Evolutionary conservation across 805 yeast species (phyloP).

Genomic region (Saccharomycopsis sp.): DNA sequence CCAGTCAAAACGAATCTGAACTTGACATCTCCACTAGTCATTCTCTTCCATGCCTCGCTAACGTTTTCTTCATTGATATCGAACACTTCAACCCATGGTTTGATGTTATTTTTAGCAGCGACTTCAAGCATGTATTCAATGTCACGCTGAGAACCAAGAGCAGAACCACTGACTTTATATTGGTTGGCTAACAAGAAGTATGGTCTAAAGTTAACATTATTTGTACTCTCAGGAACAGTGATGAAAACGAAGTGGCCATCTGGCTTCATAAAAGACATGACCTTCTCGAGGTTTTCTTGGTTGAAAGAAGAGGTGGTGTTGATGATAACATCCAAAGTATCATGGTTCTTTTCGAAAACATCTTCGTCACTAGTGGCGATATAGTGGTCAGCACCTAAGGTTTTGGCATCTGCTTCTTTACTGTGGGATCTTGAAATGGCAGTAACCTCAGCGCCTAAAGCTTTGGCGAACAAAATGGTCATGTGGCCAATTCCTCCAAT

Average conservation of each 20-base stretch:
- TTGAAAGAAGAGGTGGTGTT: slow-evolving; percentile 37
- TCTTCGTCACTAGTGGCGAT: slow-evolving; percentile 41
- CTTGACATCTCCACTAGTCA: slow-evolving; percentile 43
- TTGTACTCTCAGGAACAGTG: slow-evolving; percentile 18
- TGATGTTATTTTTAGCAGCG: slow-evolving; percentile 40
- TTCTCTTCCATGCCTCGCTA: slow-evolving; percentile 40
- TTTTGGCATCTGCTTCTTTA: slow-evolving; percentile 36
- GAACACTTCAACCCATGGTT: slow-evolving; percentile 47
- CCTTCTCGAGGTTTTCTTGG: slow-evolving; percentile 23
- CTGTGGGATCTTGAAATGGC: slow-evolving; percentile 40
- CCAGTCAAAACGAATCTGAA: slow-evolving; percentile 49
- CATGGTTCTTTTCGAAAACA: slow-evolving; percentile 25
- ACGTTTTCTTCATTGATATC: slow-evolving; percentile 41
- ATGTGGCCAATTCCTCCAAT: slow-evolving; percentile 44
- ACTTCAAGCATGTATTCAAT: slow-evolving; percentile 41
- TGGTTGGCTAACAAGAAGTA: slow-evolving; percentile 2
- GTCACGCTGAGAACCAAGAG: slow-evolving; percentile 41
- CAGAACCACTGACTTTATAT: slow-evolving; percentile 28
- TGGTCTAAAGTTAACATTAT: slow-evolving; percentile 14
- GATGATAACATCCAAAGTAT: slow-evolving; percentile 37
- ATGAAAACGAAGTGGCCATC: slow-evolving; percentile 28
- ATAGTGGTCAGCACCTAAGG: slow-evolving; percentile 41
- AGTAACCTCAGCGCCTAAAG: slow-evolving; percentile 44
- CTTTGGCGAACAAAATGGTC: slow-evolving; percentile 42
- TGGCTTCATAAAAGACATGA: slow-evolving; percentile 23